Base-by-base conservation (phyloP, 2,329 filamentous ascomycete species). In the Venturia carpophila region DNA sequence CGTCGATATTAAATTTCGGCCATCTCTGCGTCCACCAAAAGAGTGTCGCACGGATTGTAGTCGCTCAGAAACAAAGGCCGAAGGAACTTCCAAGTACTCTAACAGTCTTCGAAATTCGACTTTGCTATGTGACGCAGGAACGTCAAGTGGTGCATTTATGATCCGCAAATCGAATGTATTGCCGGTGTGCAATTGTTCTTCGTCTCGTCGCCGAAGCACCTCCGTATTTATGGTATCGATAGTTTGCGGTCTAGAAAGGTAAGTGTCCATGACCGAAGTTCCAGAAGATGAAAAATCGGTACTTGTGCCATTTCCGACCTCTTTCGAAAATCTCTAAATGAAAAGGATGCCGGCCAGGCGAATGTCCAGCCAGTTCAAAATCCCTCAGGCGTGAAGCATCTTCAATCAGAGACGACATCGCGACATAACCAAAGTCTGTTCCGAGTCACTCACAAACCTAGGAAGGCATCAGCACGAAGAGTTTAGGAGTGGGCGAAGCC, bases 21-120 rank as follows among this genome's bases (percentile, higher is more conserved):
- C 30, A n/a, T 62, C 60, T 27, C 27, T 34, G 9, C 37, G 60
- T 9, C 42, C 39, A 17, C 71, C 71, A 58, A 73, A 73, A 0
- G 72, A 73, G 27, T 72, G 70, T 24, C 72, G 71, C 17, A 71
- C 69, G n/a, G 65, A 66, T 30, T 72, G 69, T 10, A 71, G 58
- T 15, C 72, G 65, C 52, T 73, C 72, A 1, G 68, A 66, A 0
- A 73, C 52, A 37, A 73, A 74, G 0, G 69, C 68, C 15, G 68
- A 69, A 15, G 72, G 72, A 19, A 73, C 69, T 17, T 60, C 43
- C 11, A 68, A 70, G 15, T 64, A 62, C 0, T 70, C 63, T 55
- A 13, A 45, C 71, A 43, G 0, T 67, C 66, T 19, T n/a, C 30
- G 30, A 21, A 58, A 58, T 58, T 58, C 52, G 5, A 67, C 60